Evolutionary conservation across 495 filamentous ascomycete species (phyloP), one percentile per base, ranked within the genome.

Genomic region (Aspergillus mulundensis): DNA sequence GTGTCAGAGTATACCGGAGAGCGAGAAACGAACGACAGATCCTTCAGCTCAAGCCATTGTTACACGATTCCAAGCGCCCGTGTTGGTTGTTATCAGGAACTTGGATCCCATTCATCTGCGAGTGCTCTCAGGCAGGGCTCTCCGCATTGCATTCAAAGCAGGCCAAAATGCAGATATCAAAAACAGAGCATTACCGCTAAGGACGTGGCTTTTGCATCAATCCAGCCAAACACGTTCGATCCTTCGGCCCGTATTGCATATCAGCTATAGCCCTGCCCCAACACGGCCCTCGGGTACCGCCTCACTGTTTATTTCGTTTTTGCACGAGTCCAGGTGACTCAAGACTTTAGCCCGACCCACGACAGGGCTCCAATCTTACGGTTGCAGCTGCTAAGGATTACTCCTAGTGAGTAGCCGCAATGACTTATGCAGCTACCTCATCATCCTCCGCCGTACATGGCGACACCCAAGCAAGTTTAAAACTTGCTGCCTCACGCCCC

Each of bases 101-200:
- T 57, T 60, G 57, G 16, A 55, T 56, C 58, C 54, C 24, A 56
- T 61, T 59, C 48, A 43, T 50, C 65, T 63, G 72, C 68, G 72
- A 73, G 69, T 63, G 72, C 70, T 74, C 71, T 72, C 72, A 61
- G 69, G 67, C 64, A 75, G 73, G 67, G 75, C 71, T 71, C 72
- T 74, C 67, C 72, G 69, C 70, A 71, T 74, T 68, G 65, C 67
- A 74, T 69, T 64, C 62, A 56, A 76, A 63, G 64, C 70, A 72
- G 66, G 70, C 67, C 75, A 78, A 77, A 68, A 78, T 78, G 75
- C 75, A 76, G 68, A 77, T 67, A 76, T 72, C 71, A 74, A 75
- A 66, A 68, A 65, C 73, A 53, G 66, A 67, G 61, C 59, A 66
- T 66, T 62, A 70, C 68, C 71, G 69, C 67, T 74, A 72, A 75